Conservation (phyloP, 306 rosid species). For the Fagus sylvatica region DNA sequence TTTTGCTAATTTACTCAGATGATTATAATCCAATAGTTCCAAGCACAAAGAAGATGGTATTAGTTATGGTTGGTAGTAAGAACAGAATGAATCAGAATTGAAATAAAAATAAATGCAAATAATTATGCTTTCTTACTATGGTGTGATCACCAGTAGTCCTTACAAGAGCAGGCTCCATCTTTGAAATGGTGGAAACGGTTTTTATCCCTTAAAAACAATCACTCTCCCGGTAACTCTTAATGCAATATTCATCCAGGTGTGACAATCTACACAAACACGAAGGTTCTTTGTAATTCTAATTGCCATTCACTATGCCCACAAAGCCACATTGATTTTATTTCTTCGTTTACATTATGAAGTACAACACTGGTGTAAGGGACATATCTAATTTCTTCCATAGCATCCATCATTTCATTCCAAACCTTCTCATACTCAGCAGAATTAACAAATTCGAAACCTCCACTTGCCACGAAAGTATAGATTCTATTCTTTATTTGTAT, state of each 20-base stretch:
- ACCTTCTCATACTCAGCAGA: conserved; percentile 44
- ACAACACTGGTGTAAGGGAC: conserved; percentile 43
- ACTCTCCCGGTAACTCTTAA: conserved; percentile 42
- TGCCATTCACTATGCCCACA: conserved; percentile 62
- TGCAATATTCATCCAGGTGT: conserved; percentile 59
- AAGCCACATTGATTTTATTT: conserved; percentile 44
- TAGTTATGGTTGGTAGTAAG: not conserved
- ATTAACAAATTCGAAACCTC: conserved; percentile 42
- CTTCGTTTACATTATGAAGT: conserved; percentile 55
- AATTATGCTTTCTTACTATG: not conserved
- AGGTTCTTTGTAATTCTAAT: conserved; percentile 62
- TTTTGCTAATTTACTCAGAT: not conserved
- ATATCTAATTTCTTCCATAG: conserved; percentile 43
- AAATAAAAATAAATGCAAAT: conserved; percentile 1
- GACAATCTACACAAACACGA: conserved; percentile 60
- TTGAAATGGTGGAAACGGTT: conserved; percentile 62
- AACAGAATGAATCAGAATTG: not conserved
- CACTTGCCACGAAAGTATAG: conserved; percentile 58
- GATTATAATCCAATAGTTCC: not conserved
- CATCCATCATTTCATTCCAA: conserved; percentile 43
- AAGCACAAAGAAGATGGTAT: not conserved
- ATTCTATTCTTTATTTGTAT: conserved; percentile 40
- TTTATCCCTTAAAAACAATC: conserved; percentile 55
- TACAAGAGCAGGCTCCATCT: conserved; percentile 58
- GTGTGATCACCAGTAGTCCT: conserved; percentile 54